A percentile compares a stretch with the other conserved stretches of the same genome.
phyloP scores from a whole-genome alignment of 257 asterid genomes.

The Osmanthus fragrans region DNA sequence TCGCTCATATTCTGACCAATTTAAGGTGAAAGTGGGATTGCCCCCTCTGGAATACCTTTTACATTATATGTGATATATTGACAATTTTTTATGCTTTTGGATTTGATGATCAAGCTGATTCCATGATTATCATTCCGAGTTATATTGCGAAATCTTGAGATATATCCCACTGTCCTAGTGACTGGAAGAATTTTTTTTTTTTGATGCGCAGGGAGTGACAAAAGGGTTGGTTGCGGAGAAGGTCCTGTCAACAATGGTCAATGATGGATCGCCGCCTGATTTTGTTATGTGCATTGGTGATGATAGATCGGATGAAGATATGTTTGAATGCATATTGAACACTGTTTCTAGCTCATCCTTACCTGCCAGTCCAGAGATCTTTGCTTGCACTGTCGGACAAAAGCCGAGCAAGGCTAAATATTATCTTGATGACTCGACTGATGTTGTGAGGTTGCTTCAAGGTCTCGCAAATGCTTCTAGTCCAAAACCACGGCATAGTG shows the following conservation, averaged over 20 bases:
- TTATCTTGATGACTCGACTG: conserved; percentile 76
- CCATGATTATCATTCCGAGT: neutral
- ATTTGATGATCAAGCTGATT: neutral
- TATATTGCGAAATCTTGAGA: neutral
- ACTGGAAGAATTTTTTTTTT: conserved; percentile 12
- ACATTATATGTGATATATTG: neutral
- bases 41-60: no score
- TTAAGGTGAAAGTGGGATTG: neutral
- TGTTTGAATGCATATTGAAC: conserved; percentile 82
- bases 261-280: conserved; percentile 57
- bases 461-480: conserved; percentile 65
- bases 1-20: neutral
- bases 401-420: conserved; percentile 96
- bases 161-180: neutral
- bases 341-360: conserved; percentile 41
- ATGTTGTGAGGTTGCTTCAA: conserved; percentile 66
- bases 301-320: conserved; percentile 85
- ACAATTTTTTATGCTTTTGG: no score
- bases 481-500: conserved; percentile 53
- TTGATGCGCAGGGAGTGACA: conserved; percentile 73
- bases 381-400: conserved; percentile 93
- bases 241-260: conserved; percentile 57
- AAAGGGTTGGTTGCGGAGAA: conserved; percentile 79
- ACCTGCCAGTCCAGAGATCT: conserved; percentile 59
- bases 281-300: conserved; percentile 86